Evolutionary conservation across 805 yeast species (phyloP), one percentile per base, ranked within the genome.

Genomic region (Pichia gijzeniarum): DNA sequence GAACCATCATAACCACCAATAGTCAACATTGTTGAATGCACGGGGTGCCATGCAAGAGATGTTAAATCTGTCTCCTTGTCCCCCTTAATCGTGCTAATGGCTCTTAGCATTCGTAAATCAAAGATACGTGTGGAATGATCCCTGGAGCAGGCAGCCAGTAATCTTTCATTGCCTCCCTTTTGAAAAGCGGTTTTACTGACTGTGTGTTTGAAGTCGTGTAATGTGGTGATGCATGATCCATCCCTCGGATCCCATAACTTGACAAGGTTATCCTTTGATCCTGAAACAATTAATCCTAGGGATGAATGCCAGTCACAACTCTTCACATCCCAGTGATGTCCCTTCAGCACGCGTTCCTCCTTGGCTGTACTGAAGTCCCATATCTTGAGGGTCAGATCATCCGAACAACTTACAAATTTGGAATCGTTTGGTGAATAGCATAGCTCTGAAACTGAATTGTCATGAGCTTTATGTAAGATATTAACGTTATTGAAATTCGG

Each of bases 291-390:
- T 22, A 93, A 71, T 0, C 97, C 96, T 64, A 87, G 68, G 12
- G 74, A 72, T 5, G 95, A 86, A 64, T 93, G 99, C 99, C 99
- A 93, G 63, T 93, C 98, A 44, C 95, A 86, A 44, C 90, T 80
- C 61, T 93, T 93, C 19, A 93, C 97, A 65, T 93, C 99, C 99
- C 99, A 93, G 62, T 95, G 96, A 65, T 93, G 99, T 2, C 98
- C 98, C 20, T 80, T 74, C 44, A 93, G 70, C 0, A 78, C 72
- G 40, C 85, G 68, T 60, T 93, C 99, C 54, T 87, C 93, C 48
- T 75, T 70, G 32, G 93, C 93, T 58, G 84, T 86, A 59, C 86
- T 83, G 66, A 93, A 93, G 65, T 90, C 87, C 97, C 98, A 93
- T 33, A 93, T 82, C 61, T 93, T 95, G 49, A 91, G 69, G 5